Percentiles rank a stretch among this genome's conserved stretches.
Evolutionary conservation across 1,139 yeast genomes (phyloP).

Genomic region (Sugiyamaella novakii): DNA sequence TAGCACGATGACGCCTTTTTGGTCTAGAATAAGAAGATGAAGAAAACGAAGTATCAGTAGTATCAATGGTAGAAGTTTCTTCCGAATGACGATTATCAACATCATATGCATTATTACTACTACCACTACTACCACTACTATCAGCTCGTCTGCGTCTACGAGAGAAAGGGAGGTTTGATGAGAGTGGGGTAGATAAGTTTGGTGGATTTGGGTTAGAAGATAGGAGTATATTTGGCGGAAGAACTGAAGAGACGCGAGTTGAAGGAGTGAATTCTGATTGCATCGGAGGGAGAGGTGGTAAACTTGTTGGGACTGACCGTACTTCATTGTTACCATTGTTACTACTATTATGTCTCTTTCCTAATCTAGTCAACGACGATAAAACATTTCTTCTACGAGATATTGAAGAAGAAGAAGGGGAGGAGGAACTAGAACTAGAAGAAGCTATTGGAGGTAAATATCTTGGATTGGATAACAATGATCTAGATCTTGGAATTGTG

Average conservation of each 20-base stretch:
- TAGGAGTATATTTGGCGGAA: no score
- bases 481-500: background rate
- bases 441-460: background rate
- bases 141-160: slow-evolving; percentile 10
- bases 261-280: no score
- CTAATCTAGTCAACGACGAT: background rate
- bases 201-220: background rate
- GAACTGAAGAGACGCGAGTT: no score
- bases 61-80: background rate
- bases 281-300: no score
- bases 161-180: background rate
- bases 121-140: background rate
- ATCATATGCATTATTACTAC: background rate
- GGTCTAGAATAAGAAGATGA: slow-evolving; percentile 4
- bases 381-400: background rate
- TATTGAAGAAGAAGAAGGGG: background rate
- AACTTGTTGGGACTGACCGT: no score
- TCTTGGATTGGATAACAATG: background rate
- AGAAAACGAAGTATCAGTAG: background rate
- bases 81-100: background rate
- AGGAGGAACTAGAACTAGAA: no score
- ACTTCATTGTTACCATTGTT: background rate
- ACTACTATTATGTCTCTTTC: background rate
- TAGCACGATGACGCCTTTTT: slow-evolving; percentile 19
- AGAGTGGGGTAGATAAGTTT: slow-evolving; percentile 1